Base-by-base conservation (phyloP, 1,139 yeast species). In the Suhomyces guaymorum region DNA sequence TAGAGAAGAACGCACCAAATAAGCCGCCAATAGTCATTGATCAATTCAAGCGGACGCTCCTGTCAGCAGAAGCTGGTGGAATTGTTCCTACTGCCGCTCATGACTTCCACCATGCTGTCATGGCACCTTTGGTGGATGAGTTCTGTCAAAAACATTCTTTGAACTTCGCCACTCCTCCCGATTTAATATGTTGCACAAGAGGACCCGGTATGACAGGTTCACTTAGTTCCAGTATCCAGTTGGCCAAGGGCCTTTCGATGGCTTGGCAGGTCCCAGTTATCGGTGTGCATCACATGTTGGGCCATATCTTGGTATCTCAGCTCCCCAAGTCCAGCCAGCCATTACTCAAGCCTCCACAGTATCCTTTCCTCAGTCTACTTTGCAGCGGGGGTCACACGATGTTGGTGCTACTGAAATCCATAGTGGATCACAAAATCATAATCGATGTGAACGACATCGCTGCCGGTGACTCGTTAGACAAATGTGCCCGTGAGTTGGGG, bases 131-230 rank as follows among this genome's bases (percentile, higher is more conserved):
- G 42, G 60, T 63, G 0, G 35, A 33, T 7, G 55, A 49, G 1
- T 57, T 70, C 30, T 55, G 63, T 25, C 17, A 25, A 1, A 55
- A 55, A 29, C 57, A 70, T 39, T 40, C 42, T 2, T 25, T 69
- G 10, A 37, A 46, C 7, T 39, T 59, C 0, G 20, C 23, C 0
- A 51, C 54, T 6, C 73, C 74, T 1, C 89, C 95, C 0, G 96
- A 87, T 53, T 54, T 92, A 28, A 73, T 92, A 2, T 85, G 96
- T 55, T 96, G 84, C 7, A 92, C 99, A 0, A 65, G 95, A 47
- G 99, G 99, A 0, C 99, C 99, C 0, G 99, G 99, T 0, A 89
- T 94, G 97, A 75, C 82, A 11, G 97, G 97, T 0, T 83, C 95
- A 0, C 64, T 92, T 14, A 75, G 88, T 11, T 84, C 88, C 0